Conservation (phyloP, 2,329 filamentous ascomycete genomes). For the Cladobotryum mycophilum region DNA sequence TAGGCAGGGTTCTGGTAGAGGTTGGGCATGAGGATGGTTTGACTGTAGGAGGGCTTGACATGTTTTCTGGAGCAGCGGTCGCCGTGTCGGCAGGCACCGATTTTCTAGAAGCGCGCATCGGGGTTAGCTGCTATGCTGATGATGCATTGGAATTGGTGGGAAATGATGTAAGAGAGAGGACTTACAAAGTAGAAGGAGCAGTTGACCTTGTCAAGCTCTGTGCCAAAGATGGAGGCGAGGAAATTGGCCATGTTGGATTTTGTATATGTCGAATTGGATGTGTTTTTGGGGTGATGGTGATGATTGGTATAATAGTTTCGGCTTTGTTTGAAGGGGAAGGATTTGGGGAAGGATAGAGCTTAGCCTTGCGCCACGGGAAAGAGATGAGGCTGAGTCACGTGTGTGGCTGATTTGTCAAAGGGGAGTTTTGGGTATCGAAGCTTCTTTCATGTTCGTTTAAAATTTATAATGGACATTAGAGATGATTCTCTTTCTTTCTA, state of each 20-base stretch:
- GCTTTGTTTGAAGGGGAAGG: constrained; percentile 11
- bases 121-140: background rate
- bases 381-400: constrained; percentile 24
- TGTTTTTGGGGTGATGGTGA: constrained; percentile 1
- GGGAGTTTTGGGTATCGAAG: constrained; percentile 1
- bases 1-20: constrained; percentile 99
- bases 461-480: no score
- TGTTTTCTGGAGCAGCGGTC: constrained; percentile 98
- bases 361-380: constrained; percentile 22
- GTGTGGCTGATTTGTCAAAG: constrained; percentile 23
- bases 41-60: constrained; percentile 96
- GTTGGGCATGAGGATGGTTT: constrained; percentile 96
- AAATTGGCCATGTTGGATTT: constrained; percentile 78
- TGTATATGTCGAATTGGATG: background rate
- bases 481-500: no score
- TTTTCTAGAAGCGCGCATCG: constrained; percentile 65
- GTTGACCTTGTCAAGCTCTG: constrained; percentile 99
- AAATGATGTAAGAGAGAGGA: background rate
- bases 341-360: constrained; percentile 15
- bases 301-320: background rate
- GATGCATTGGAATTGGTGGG: background rate
- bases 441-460: constrained; percentile 1
- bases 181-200: constrained; percentile 83
- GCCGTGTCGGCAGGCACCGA: constrained; percentile 95
- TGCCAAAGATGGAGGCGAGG: constrained; percentile 98